Evolutionary conservation across 352 stramenopile species (phyloP), one percentile per base, ranked within the genome.

Genomic region (Phytophthora europaea): DNA sequence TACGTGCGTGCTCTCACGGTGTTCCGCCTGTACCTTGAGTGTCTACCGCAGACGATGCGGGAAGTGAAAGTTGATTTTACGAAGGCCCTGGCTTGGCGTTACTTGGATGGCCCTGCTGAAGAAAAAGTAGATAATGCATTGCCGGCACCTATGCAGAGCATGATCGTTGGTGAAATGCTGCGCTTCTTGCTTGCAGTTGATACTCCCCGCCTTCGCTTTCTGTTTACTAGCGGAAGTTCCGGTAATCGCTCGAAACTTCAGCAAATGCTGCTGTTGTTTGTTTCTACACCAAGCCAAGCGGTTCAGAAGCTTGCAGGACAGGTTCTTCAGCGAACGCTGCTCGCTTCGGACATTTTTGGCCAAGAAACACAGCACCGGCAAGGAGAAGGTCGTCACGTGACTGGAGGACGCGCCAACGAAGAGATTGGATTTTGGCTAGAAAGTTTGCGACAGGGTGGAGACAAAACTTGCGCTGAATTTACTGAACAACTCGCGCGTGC

Each of bases 41-140:
- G 87, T 48, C 70, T 97, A 9, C 88, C 89, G 1, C 78, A 91
- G 13, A 66, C 80, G 2, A 97, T 94, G 87, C 79, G 79, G 33
- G 90, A 97, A 34, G 81, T 92, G 10, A 97, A 97, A 70, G 79
- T 93, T 40, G 90, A 97, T 71, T 89, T 95, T 23, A 90, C 90
- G 12, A 97, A 97, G 76, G 78, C 92, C n/a, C 67, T 95, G 3
- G 70, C 72, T 0, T 94, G 84, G 83, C 70, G 77, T 16, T 82
- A 82, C 38, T 73, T 95, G 15, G 72, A 89, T 22, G 38, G n/a
- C 4, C 28, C 50, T 3, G 16, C n/a, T 22, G 50, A 54, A 9
- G 53, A 33, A 0, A 60, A 48, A 16, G 15, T 28, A 45, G 23
- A 65, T n/a, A 45, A 70, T 33, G 20, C 26, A n/a, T 9, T 73